These are phyloP conservation scores for Sclerotinia borealis DNA, from an alignment of 2,329 filamentous ascomycete genomes.

Conservation along the genomic window DNA sequence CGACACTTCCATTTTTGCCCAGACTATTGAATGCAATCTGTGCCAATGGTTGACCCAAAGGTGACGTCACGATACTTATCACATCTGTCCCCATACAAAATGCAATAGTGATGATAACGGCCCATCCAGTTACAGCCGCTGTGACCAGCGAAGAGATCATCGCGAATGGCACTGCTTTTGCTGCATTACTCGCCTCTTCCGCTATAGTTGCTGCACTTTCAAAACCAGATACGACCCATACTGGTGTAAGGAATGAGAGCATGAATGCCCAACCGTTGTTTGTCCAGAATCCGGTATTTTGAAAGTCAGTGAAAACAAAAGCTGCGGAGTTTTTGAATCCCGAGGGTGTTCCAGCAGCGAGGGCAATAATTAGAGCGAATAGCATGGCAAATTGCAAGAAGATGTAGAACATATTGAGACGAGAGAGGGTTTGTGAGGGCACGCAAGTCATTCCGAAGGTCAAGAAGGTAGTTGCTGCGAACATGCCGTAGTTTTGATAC, in stretches of 20 bases:
- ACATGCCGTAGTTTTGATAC: conserved; percentile 32
- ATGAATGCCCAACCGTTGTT: conserved; percentile 32
- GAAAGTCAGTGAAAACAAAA: conserved; percentile 29
- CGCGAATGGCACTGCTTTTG: conserved; percentile 31
- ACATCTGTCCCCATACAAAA: conserved; percentile 49
- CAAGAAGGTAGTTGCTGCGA: conserved; percentile 27
- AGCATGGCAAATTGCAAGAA: conserved; percentile 31
- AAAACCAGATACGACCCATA: conserved; percentile 33
- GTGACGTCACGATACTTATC: conserved; percentile 39
- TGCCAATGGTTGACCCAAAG: conserved; percentile 46
- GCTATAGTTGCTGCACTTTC: conserved; percentile 31
- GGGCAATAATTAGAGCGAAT: conserved; percentile 27
- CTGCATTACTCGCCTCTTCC: conserved; percentile 31
- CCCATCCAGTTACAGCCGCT: conserved; percentile 41
- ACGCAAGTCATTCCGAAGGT: conserved; percentile 33
- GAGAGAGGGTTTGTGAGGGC: conserved; percentile 24
- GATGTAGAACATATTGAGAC: conserved; percentile 30
- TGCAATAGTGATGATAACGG: conserved; percentile 52
- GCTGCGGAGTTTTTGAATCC: conserved; percentile 26
- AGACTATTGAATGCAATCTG: conserved; percentile 54
- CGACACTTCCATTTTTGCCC: conserved; percentile 45
- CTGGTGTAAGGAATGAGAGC: conserved; percentile 30
- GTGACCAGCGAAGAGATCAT: conserved; percentile 30
- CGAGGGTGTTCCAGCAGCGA: conserved; percentile 28
- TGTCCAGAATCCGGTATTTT: conserved; percentile 30